Base-by-base conservation (phyloP, 345 rosid species). In the Psidium friedrichsthalianum region DNA sequence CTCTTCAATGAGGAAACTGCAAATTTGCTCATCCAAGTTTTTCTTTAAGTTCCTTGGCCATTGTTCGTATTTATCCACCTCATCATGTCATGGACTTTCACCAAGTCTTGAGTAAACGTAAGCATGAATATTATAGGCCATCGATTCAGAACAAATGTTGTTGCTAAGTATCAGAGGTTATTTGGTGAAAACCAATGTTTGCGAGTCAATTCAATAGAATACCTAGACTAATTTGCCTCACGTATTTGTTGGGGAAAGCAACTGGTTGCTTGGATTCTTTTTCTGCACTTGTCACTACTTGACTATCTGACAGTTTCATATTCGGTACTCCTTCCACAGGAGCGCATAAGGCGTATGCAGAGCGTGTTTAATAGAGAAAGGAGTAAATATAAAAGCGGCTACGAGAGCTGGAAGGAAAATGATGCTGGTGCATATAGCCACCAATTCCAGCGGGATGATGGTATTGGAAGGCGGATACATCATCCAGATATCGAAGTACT, bases 331-430 rank as follows among this genome's bases (percentile, higher is more conserved):
- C 58, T 83, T 87, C 90, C 88, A 6, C 88, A 97, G 99, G 98
- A 96, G 90, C 95, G 99, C 82, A 96, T 97, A 86, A 95, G 95
- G 88, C 98, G 98, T 22, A 97, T 95, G 99, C 98, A 97, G 89
- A 95, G 95, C 86, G 99, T 97, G 84, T 97, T 97, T 87, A 97
- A 96, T 89, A 91, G 99, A 85, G 98, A 94, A 89, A 91, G 98
- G 90, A 93, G 90, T 88, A 97, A 97, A 85, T 89, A 90, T 84
- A 92, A 88, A 85, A 93, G 94, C 64, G 91, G 94, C 76, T 94
- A 92, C 44, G 98, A 96, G 89, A 93, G 91, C 88, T 97, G 98
- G 99, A 93, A 83, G 89, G 95, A 96, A 87, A 90, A 87, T 91
- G 96, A 89, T 80, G 82, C 91, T 36, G 92, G 91, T 86, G 92